A percentile compares a stretch with the other conserved stretches of the same genome.
phyloP scores from a whole-genome alignment of 371 early-diverging fungal genomes.

The Circinella minor region DNA sequence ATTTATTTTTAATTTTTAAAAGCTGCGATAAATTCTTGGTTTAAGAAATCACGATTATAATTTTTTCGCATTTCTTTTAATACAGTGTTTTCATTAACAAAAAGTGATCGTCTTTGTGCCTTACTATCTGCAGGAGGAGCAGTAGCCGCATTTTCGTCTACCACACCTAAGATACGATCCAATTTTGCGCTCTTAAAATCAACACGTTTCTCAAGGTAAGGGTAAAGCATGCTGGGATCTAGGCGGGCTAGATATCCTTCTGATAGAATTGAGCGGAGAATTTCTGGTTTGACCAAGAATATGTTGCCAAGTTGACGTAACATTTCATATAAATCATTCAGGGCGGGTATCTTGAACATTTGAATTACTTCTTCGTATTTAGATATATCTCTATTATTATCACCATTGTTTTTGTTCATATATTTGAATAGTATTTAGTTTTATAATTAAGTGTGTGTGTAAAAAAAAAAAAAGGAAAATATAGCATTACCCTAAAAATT shows the following conservation, averaged over 20 bases:
- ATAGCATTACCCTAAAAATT: no score
- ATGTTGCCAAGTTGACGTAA: conserved; percentile 92
- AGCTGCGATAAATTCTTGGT: conserved; percentile 44
- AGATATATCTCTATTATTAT: conserved; percentile 78
- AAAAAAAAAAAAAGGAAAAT: no score
- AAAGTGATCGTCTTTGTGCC: conserved; percentile 47
- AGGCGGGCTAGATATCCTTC: conserved; percentile 83
- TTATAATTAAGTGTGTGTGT: no score
- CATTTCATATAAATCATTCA: conserved; percentile 89
- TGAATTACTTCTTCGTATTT: conserved; percentile 89
- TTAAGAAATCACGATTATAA: conserved; percentile 17
- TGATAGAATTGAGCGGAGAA: conserved; percentile 80
- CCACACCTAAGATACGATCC: conserved; percentile 59
- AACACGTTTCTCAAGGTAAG: conserved; percentile 87
- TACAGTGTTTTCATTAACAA: conserved; percentile 53
- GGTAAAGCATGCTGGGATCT: conserved; percentile 76
- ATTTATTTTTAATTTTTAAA: conserved; percentile 25
- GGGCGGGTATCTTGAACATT: conserved; percentile 72
- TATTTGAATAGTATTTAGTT: no score
- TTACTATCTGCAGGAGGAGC: conserved; percentile 7
- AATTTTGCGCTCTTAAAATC: conserved; percentile 81
- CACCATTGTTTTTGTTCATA: neutral
- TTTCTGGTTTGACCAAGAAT: conserved; percentile 90
- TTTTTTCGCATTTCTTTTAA: conserved; percentile 52
- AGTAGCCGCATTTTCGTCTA: conserved; percentile 16